These are phyloP conservation scores for Boletus rubropictus DNA, from an alignment of 768 basidiomycete species.

Conservation along the genomic window DNA sequence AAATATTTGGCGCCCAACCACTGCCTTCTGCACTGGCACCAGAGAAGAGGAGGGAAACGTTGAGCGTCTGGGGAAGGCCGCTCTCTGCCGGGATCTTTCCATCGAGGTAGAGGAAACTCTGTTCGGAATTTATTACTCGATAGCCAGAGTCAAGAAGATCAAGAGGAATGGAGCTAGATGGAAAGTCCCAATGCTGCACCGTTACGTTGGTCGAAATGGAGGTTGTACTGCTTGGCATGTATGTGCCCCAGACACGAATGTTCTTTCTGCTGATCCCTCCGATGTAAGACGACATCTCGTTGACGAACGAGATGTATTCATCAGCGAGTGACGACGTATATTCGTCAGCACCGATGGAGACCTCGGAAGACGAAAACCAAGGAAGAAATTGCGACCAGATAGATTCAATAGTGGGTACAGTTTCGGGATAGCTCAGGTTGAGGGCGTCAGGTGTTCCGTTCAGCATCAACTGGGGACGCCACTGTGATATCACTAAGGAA, in stretches of 20 bases:
- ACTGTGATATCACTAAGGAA: slow-evolving; percentile 40
- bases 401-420: slow-evolving; percentile 37
- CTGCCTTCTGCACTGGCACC: slow-evolving; percentile 24
- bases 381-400: slow-evolving; percentile 40
- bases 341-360: slow-evolving; percentile 45
- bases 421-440: slow-evolving; percentile 38
- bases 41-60: slow-evolving; percentile 28
- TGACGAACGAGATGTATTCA: slow-evolving; percentile 40
- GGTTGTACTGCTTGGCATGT: slow-evolving; percentile 33
- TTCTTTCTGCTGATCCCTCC: slow-evolving; percentile 28
- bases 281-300: slow-evolving; percentile 38
- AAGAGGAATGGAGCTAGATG: slow-evolving; percentile 29
- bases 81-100: slow-evolving; percentile 32
- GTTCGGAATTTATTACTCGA: slow-evolving; percentile 34
- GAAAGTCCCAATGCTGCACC: slow-evolving; percentile 42
- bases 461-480: slow-evolving; percentile 39
- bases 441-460: slow-evolving; percentile 33
- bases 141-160: slow-evolving; percentile 33
- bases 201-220: slow-evolving; percentile 38
- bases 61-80: slow-evolving; percentile 32
- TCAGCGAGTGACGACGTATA: slow-evolving; percentile 34
- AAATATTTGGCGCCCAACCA: slow-evolving; percentile 37
- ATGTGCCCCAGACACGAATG: slow-evolving; percentile 40
- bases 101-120: slow-evolving; percentile 33
- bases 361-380: slow-evolving; percentile 36